phyloP scores from a whole-genome alignment of 768 basidiomycete species.

The Mycena kentingensis region DNA sequence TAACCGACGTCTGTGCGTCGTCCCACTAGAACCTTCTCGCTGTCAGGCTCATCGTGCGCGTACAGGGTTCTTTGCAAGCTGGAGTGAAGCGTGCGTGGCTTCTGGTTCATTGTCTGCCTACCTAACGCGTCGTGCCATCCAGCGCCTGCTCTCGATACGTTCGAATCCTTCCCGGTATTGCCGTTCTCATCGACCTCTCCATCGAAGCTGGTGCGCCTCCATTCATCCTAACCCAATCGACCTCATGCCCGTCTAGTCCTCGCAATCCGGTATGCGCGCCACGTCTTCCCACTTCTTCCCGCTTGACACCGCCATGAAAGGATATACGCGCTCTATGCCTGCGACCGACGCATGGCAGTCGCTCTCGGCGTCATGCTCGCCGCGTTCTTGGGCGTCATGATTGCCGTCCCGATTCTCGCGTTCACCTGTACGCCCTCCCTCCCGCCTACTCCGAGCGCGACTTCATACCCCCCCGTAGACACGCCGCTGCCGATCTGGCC shows the following conservation, averaged over 20 bases:
- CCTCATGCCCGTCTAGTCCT: constrained; percentile 6
- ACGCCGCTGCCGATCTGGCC: constrained; percentile 20
- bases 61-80: constrained; percentile 20
- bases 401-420: constrained; percentile 19
- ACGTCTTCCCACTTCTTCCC: not conserved
- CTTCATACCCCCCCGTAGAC: constrained; percentile 1
- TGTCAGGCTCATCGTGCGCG: not conserved
- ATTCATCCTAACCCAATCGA: not conserved
- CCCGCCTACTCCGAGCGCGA: too few relatives aligned
- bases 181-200: constrained; percentile 20
- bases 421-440: constrained; percentile 16
- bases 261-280: constrained; percentile 12
- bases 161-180: constrained; percentile 16
- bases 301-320: not conserved
- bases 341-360: constrained; percentile 6
- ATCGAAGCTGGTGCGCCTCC: constrained; percentile 12
- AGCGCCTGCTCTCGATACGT: constrained; percentile 20
- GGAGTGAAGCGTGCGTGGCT: constrained; percentile 18
- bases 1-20: constrained; percentile 20
- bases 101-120: not conserved
- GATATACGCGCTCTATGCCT: constrained; percentile 16
- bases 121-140: not conserved
- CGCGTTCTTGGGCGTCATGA: constrained; percentile 22
- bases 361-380: constrained; percentile 12
- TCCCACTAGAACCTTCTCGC: too few relatives aligned